phyloP scores from a whole-genome alignment of 2,329 filamentous ascomycete genomes.

The Dactylellina leptospora region DNA sequence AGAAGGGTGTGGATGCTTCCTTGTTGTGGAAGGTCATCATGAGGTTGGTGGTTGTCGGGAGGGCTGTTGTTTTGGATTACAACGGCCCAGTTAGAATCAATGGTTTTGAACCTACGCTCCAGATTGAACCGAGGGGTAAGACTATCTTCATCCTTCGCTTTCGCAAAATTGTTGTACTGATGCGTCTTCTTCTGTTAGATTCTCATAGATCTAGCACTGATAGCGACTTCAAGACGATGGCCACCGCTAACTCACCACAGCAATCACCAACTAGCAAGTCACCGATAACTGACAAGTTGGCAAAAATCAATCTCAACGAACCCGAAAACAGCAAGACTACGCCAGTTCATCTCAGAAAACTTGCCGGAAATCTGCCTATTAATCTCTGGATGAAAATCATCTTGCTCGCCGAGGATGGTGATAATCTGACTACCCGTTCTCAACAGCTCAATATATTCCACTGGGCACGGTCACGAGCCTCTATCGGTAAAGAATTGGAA shows the following conservation, averaged over 20 bases:
- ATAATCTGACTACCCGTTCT: constrained; percentile 25
- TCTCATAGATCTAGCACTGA: constrained; percentile 27
- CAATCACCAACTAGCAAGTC: background rate
- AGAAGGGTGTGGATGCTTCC: constrained; percentile 40
- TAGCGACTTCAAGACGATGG: constrained; percentile 7
- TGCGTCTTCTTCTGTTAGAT: constrained; percentile 2
- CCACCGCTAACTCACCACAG: constrained; percentile 5
- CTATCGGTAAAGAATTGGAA: constrained; percentile 35
- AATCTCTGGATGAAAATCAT: constrained; percentile 50
- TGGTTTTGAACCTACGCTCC: constrained; percentile 21
- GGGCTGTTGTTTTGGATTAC: constrained; percentile 40
- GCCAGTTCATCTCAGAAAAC: constrained; percentile 1
- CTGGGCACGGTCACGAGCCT: constrained; percentile 28
- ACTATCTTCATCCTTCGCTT: background rate
- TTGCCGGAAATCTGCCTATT: constrained; percentile 32
- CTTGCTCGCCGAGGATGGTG: constrained; percentile 31
- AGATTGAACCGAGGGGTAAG: constrained; percentile 32
- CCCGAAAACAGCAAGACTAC: background rate
- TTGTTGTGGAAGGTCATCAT: constrained; percentile 45
- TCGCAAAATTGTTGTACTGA: background rate
- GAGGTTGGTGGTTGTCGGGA: constrained; percentile 43
- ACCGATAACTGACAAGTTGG: constrained; percentile 10
- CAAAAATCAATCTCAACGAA: background rate
- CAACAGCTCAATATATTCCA: constrained; percentile 51
- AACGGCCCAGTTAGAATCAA: constrained; percentile 27